Base-by-base conservation (phyloP, 768 basidiomycete genomes). In the Leccinum longicurvipes region DNA sequence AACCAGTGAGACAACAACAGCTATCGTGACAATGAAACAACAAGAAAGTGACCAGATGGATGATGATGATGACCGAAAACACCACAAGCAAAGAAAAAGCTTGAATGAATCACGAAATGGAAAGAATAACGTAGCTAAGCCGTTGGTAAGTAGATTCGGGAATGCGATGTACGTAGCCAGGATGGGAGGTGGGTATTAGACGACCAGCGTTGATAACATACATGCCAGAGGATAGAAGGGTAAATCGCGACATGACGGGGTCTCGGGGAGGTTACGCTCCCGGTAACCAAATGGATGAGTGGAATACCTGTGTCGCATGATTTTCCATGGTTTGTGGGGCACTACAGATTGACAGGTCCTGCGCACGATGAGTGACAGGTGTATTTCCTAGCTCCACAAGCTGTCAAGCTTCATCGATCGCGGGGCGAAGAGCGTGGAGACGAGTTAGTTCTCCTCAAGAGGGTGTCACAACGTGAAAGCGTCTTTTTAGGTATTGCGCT, bases 181-280 rank as follows among this genome's bases (percentile, higher is more conserved):
- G 55, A 55, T 60, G 56, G 29, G 31, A 41, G 6, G 59, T 41
- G 39, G 67, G 67, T 68, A 68, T 68, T 56, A 62, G 60, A 67
- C 67, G 67, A 27, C 67, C 67, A 51, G 67, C 65, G 65, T 55
- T 47, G 49, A 34, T 65, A 54, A n/a, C 61, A 47, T 60, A 59
- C 56, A 45, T 47, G 50, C 39, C 24, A 24, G 42, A 32, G 32
- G 27, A 49, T 39, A 41, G 32, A 47, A 23, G 48, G 50, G 36
- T 45, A 46, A 44, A 23, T 36, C 27, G 34, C 27, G 34, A 39
- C 14, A 15, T 25, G 53, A 42, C n/a, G 17, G 42, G 50, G 47
- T 19, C 28, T 44, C 19, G 14, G 39, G n/a, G 27, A 9, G 23
- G 31, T 29, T 36, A n/a, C 29, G 4, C 41, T 54, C 31, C 39